A percentile compares a stretch with the other conserved stretches of the same genome.
Conservation (phyloP, 441 rosid genomes). For the Aleurites moluccanus region DNA sequence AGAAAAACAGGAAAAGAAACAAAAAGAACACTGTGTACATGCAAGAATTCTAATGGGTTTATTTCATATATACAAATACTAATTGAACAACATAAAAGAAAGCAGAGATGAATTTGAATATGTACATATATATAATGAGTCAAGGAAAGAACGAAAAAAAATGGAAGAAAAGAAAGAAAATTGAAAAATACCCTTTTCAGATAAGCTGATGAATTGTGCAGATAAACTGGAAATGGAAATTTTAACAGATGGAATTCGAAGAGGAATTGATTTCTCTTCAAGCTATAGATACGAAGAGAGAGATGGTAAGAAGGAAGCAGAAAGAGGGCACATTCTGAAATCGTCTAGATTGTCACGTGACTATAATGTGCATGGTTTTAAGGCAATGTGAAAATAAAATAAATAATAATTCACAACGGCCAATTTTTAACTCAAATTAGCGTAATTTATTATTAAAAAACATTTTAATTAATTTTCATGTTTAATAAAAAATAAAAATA, state of each 20-base stretch:
- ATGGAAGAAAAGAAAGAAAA: not conserved
- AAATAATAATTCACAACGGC: too few species aligned
- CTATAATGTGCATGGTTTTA: not conserved
- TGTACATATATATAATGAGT: not conserved
- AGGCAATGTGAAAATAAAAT: too few species aligned
- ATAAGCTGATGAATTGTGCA: not conserved
- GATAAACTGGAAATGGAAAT: not conserved
- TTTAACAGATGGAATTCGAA: not conserved
- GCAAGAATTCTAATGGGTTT: not conserved
- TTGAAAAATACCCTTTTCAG: constrained; percentile 2
- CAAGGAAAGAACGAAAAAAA: too few species aligned
- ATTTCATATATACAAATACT: not conserved
- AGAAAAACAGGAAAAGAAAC: not conserved
- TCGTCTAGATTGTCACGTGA: not conserved
- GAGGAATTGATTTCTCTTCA: not conserved
- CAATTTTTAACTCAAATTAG: too few species aligned
- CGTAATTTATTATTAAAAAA: too few species aligned
- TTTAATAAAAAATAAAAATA: too few species aligned
- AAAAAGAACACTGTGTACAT: not conserved
- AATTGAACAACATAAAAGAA: not conserved
- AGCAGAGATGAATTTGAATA: not conserved
- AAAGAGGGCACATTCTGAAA: not conserved
- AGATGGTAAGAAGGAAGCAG: not conserved
- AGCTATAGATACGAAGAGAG: not conserved
- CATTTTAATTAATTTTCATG: too few species aligned